phyloP scores from a whole-genome alignment of 257 asterid species.

The Craterostigma plantagineum region DNA sequence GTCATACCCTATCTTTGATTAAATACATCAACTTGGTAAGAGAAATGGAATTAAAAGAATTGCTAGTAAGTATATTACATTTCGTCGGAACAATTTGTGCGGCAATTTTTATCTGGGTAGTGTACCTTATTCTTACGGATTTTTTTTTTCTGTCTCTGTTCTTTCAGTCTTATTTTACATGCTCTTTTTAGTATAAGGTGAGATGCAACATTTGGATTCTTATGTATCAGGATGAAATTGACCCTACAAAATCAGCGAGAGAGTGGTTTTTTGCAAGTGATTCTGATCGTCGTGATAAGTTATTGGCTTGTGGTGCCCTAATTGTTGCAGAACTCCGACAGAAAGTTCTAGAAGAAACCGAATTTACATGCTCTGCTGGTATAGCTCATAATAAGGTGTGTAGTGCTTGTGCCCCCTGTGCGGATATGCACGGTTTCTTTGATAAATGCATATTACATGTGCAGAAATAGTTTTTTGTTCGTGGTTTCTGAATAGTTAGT shows the following conservation, averaged over 20 bases:
- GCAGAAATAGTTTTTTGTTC: conserved; percentile 2
- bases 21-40: too few species aligned
- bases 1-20: too few species aligned
- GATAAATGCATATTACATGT: background rate
- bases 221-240: conserved; percentile 31
- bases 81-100: too few species aligned
- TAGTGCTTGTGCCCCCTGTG: too few species aligned
- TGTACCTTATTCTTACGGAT: too few species aligned
- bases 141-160: conserved; percentile 1
- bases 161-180: conserved; percentile 1
- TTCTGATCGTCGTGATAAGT: conserved; percentile 50
- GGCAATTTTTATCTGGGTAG: background rate
- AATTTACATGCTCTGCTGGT: conserved; percentile 91
- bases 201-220: conserved; percentile 4
- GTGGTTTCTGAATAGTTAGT: conserved; percentile 12
- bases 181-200: conserved; percentile 5
- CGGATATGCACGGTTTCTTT: background rate
- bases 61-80: too few species aligned
- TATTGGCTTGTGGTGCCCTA: conserved; percentile 84
- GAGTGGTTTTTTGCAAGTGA: conserved; percentile 45
- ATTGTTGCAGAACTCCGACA: conserved; percentile 79
- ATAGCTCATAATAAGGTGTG: conserved; percentile 88
- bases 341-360: conserved; percentile 67
- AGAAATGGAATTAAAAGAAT: too few species aligned
- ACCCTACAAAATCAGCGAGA: conserved; percentile 26